Conservation (phyloP, 257 asterid genomes). For the Plantago ovata region DNA sequence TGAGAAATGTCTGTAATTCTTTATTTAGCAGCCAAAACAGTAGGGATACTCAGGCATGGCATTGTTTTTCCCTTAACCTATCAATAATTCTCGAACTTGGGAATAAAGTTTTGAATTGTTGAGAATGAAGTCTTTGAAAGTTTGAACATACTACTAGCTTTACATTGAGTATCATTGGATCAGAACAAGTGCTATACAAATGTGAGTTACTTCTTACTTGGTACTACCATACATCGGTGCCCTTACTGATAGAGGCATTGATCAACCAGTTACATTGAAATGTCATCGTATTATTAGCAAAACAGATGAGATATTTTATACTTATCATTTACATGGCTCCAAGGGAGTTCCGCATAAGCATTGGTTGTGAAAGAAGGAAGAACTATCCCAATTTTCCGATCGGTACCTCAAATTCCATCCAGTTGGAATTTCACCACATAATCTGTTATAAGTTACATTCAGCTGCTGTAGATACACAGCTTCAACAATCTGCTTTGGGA, state of each 20-base stretch:
- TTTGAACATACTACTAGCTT: too few relatives aligned
- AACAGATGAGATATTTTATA: too few relatives aligned
- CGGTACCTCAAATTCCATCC: slow-evolving; percentile 38
- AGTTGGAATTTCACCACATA: slow-evolving; percentile 43
- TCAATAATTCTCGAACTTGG: neutral
- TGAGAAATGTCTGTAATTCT: slow-evolving; percentile 9
- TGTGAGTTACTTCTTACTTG: too few relatives aligned
- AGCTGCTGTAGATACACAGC: slow-evolving; percentile 26
- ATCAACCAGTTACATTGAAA: too few relatives aligned
- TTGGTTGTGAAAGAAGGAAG: slow-evolving; percentile 34
- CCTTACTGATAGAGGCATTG: too few relatives aligned
- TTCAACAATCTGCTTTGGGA: slow-evolving; percentile 31
- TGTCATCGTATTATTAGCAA: too few relatives aligned
- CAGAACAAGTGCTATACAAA: too few relatives aligned
- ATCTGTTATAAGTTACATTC: slow-evolving; percentile 35
- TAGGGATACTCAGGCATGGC: neutral
- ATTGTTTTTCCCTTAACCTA: slow-evolving; percentile 4
- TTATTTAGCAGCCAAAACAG: slow-evolving; percentile 8
- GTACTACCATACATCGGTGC: too few relatives aligned
- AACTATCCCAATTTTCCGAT: slow-evolving; percentile 21
- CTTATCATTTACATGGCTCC: too few relatives aligned
- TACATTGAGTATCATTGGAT: too few relatives aligned
- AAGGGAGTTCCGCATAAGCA: too few relatives aligned
- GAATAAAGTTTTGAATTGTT: neutral
- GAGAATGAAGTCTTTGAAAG: too few relatives aligned